Percentiles rank a stretch among this genome's conserved stretches.
Evolutionary conservation across 805 yeast species (phyloP).

Genomic region (Yarrowia sp.): DNA sequence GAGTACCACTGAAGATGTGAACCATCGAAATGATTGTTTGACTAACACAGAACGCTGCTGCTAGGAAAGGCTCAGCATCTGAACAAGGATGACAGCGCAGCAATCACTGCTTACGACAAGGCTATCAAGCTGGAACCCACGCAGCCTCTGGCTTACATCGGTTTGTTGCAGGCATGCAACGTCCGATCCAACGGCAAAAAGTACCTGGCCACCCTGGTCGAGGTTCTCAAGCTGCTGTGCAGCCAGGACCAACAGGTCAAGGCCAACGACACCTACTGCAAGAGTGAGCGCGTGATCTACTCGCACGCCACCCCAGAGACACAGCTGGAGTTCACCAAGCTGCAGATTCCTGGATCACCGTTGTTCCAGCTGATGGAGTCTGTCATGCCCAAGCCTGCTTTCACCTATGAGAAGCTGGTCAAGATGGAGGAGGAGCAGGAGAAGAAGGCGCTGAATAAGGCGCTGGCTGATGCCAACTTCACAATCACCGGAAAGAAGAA

Average conservation of each 20-base stretch:
- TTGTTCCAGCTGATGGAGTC: conserved; percentile 47
- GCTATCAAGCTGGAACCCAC: conserved; percentile 54
- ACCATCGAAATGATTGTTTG: no score
- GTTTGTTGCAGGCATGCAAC: conserved; percentile 55
- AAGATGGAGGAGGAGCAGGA: conserved; percentile 45
- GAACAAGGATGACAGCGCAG: conserved; percentile 53
- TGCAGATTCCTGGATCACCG: conserved; percentile 48
- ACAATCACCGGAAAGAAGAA: conserved; percentile 43
- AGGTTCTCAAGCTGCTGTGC: conserved; percentile 42
- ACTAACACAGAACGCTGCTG: conserved; percentile 51
- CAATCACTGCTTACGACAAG: conserved; percentile 57
- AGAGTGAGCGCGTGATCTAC: conserved; percentile 41
- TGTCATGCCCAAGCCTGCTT: conserved; percentile 45
- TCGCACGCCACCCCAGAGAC: conserved; percentile 40
- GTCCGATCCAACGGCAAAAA: conserved; percentile 41
- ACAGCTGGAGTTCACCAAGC: conserved; percentile 41
- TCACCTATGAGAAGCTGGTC: conserved; percentile 45
- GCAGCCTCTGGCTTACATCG: conserved; percentile 80
- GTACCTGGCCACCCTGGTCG: conserved; percentile 43
- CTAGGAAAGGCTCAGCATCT: conserved; percentile 71
- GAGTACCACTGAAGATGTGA: conserved; percentile 48
- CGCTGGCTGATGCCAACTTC: conserved; percentile 44
- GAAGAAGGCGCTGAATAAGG: conserved; percentile 42
- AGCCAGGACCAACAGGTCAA: conserved; percentile 42
- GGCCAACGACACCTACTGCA: conserved; percentile 44